Evolutionary conservation across 352 stramenopile species (phyloP).

Genomic region (Phytophthora hybrid): DNA sequence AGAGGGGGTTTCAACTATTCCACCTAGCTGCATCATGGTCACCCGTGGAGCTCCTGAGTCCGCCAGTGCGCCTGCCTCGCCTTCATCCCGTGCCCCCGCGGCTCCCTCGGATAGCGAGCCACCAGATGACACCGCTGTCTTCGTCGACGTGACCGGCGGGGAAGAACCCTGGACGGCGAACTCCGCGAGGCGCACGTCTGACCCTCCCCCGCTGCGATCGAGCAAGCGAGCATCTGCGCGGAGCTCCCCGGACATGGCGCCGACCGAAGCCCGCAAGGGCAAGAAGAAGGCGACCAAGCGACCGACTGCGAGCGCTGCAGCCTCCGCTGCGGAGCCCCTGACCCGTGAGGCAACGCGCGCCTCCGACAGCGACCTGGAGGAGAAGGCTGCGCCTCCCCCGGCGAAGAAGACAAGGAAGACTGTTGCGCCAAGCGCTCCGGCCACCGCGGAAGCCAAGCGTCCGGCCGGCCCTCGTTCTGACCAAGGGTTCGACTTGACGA

Average conservation of each 20-base stretch:
- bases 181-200: constrained; percentile 4
- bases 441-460: neutral
- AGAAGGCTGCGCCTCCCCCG: neutral
- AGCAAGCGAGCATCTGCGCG: neutral
- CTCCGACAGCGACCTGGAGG: neutral
- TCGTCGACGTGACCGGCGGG: constrained; percentile 19
- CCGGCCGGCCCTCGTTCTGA: neutral
- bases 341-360: neutral
- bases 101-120: constrained; percentile 10
- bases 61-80: constrained; percentile 9
- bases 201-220: constrained; percentile 1
- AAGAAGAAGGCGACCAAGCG: neutral
- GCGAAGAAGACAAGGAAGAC: neutral
- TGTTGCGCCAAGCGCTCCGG: neutral
- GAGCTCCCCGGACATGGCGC: neutral
- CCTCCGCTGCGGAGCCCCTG: neutral
- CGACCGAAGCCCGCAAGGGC: neutral
- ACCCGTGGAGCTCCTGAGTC: constrained; percentile 12
- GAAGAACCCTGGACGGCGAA: constrained; percentile 14
- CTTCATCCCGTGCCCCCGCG: constrained; percentile 13
- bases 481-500: neutral
- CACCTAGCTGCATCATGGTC: constrained; percentile 4
- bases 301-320: neutral
- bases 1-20: neutral
- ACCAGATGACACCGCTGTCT: neutral